Evolutionary conservation across 1,284 basidiomycete species (phyloP), one percentile per base, ranked within the genome.

Genomic region (Uromyces viciae-fabae): DNA sequence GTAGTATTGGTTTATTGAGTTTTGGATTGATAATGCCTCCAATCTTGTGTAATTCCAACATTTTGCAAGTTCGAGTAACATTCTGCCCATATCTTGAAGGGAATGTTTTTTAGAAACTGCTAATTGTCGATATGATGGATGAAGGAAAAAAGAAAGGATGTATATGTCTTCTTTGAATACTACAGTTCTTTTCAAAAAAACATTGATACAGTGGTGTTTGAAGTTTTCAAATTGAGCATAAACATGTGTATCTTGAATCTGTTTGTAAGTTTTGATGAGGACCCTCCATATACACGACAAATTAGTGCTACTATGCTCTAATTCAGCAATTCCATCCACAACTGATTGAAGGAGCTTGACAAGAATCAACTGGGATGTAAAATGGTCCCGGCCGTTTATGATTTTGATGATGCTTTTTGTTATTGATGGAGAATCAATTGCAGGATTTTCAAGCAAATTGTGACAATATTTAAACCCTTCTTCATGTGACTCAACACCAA

Each of bases 71-170:
- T 31, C 2, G 25, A 71, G 40, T 9, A 71, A 8, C 68, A 71
- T 71, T 22, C 22, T 2, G 4, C 7, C 14, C 2, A 71, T 43
- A 31, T 71, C 68, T 11, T 19, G 2, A n/a, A 71, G 4, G 9
- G 42, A 46, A 22, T 71, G 58, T 9, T 71, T 49, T 40, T 33
- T 17, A 4, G 62, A 64, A 8, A 64, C 62, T 42, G 40, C 36
- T n/a, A 69, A 33, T 9, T 22, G 17, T 28, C 31, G 42, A 49
- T 71, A 71, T 5, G 68, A 2, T 7, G 68, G 68, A n/a, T 66
- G 62, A 40, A 72, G 42, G 31, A 74, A 74, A 36, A 74, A 74
- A 36, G 49, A 14, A 3, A 74, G 22, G 25, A 74, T 58, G 25
- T 74, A 74, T n/a, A 74, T 74, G 42, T 74, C 49, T 15, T 54